Evolutionary conservation across 768 basidiomycete species (phyloP).

Genomic region (Rhizopogon vulgaris): DNA sequence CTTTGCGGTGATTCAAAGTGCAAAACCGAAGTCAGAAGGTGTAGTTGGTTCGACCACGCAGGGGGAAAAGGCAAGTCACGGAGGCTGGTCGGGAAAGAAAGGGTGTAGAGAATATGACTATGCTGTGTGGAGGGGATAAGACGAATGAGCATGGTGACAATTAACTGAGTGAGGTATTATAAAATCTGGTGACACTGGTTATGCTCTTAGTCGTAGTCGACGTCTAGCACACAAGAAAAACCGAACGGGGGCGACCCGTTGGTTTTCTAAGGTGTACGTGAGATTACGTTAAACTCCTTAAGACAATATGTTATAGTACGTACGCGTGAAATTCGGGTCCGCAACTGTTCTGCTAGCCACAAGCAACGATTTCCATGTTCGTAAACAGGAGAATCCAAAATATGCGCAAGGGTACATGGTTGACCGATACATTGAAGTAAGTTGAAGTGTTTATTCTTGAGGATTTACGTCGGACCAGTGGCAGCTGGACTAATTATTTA

Average conservation of each 20-base stretch:
- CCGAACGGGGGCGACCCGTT: constrained; percentile 8
- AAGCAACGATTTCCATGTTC: neutral
- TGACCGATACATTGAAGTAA: no score
- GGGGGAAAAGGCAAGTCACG: constrained; percentile 33
- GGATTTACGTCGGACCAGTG: no score
- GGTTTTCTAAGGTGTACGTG: constrained; percentile 26
- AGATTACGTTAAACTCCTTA: constrained; percentile 21
- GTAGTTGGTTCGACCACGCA: constrained; percentile 52
- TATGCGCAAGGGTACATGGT: no score
- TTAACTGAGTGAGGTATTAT: constrained; percentile 21
- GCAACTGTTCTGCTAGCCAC: neutral
- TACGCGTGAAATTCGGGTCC: neutral
- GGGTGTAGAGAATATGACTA: constrained; percentile 53
- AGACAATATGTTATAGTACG: neutral
- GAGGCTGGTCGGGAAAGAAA: constrained; percentile 42
- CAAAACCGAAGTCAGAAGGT: constrained; percentile 39
- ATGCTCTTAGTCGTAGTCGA: constrained; percentile 14
- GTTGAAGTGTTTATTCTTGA: no score
- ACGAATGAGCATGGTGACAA: constrained; percentile 49
- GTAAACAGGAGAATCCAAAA: neutral
- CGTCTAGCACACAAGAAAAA: constrained; percentile 23
- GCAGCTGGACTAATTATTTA: no score
- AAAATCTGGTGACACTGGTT: constrained; percentile 13
- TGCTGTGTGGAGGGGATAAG: constrained; percentile 39
- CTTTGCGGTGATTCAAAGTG: constrained; percentile 46